phyloP scores from a whole-genome alignment of 139 green algal species.

The Eudorina sp. region DNA sequence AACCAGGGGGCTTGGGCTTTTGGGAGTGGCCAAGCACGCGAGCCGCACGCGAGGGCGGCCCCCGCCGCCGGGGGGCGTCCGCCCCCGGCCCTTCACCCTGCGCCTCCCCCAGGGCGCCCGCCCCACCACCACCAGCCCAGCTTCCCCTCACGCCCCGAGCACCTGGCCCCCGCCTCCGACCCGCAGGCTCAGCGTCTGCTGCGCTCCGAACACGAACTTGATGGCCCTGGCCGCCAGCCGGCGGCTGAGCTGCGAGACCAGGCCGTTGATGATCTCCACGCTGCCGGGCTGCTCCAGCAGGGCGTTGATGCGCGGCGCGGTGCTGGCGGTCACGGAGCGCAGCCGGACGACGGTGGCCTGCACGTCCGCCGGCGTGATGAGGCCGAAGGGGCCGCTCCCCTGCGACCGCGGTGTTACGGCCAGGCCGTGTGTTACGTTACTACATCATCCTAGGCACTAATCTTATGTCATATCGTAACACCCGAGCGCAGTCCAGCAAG shows the following conservation, averaged over 20 bases:
- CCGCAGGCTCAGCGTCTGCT: not conserved
- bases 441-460: too few relatives aligned
- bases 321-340: conserved; percentile 18
- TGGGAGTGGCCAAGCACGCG: too few relatives aligned
- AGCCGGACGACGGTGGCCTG: conserved; percentile 47
- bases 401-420: too few relatives aligned
- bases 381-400: conserved; percentile 64
- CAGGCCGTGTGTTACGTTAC: too few relatives aligned
- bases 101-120: too few relatives aligned
- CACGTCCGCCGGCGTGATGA: conserved; percentile 63
- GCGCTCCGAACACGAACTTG: conserved; percentile 75
- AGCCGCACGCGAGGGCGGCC: too few relatives aligned
- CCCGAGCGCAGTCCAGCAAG: too few relatives aligned
- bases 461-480: too few relatives aligned
- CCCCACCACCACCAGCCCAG: not conserved
- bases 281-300: conserved; percentile 72
- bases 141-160: not conserved
- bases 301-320: conserved; percentile 58
- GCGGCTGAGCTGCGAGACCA: conserved; percentile 72
- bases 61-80: too few relatives aligned
- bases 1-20: too few relatives aligned
- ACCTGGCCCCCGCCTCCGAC: conserved; percentile 1
- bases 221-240: conserved; percentile 80
- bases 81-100: too few relatives aligned
- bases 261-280: conserved; percentile 70